phyloP scores from a whole-genome alignment of 805 yeast species.

The Hanseniaspora singularis region DNA sequence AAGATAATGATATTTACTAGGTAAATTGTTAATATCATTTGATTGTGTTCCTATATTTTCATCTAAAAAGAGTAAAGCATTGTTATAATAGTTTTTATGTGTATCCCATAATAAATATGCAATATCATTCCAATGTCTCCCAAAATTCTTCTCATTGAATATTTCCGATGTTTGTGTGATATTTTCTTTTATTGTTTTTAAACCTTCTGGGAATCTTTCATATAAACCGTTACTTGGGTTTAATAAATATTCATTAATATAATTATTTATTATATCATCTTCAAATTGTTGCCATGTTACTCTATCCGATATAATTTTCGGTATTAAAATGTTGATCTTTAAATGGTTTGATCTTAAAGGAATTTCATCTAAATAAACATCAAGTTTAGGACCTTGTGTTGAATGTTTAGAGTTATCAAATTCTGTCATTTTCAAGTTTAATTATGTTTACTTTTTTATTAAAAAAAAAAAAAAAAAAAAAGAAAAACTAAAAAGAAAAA shows the following conservation, averaged over 20 bases:
- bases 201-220: neutral
- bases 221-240: neutral
- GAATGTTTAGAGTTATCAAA: no score
- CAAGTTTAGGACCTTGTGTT: conserved; percentile 6
- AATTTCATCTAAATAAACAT: conserved; percentile 5
- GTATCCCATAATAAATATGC: conserved; percentile 5
- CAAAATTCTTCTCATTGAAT: conserved; percentile 6
- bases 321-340: conserved; percentile 2
- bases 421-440: no score
- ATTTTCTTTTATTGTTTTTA: neutral
- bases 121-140: conserved; percentile 4
- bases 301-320: conserved; percentile 11
- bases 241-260: conserved; percentile 1
- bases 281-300: conserved; percentile 15
- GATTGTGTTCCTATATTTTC: neutral
- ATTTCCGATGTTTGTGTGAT: conserved; percentile 2
- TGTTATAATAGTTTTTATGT: neutral
- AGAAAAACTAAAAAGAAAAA: no score
- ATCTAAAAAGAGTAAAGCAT: neutral
- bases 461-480: no score
- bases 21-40: neutral
- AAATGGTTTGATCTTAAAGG: neutral
- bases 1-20: conserved; percentile 5
- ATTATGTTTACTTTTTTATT: no score
- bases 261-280: conserved; percentile 2